phyloP scores from a whole-genome alignment of 176 grass and related monocot species.

The Triticum monococcum region DNA sequence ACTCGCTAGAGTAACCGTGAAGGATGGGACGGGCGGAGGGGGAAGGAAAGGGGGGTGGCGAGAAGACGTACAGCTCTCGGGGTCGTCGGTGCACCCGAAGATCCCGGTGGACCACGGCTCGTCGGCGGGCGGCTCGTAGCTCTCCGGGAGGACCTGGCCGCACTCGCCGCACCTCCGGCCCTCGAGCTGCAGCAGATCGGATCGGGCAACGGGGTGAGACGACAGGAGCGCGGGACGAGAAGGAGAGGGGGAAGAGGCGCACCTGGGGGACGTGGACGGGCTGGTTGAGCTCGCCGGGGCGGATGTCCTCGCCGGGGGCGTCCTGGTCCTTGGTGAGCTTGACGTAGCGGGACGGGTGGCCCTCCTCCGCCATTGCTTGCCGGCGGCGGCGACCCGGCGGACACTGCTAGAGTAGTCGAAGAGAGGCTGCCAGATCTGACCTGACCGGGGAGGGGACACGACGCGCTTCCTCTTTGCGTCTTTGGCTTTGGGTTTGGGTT shows the following conservation, averaged over 20 bases:
- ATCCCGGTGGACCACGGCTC: slow-evolving; percentile 87
- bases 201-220: neutral
- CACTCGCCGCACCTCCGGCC: slow-evolving; percentile 69
- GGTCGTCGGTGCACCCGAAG: slow-evolving; percentile 75
- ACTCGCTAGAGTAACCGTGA: neutral
- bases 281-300: too few relatives aligned
- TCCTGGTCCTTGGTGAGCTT: too few relatives aligned
- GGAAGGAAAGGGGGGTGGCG: neutral
- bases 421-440: neutral
- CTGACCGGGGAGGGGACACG: neutral
- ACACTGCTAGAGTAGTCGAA: neutral
- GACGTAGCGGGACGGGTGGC: too few relatives aligned
- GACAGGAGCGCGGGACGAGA: neutral
- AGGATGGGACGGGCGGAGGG: neutral
- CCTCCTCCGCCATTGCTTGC: slow-evolving; percentile 25
- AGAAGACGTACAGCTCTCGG: slow-evolving; percentile 62
- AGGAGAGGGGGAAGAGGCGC: too few relatives aligned
- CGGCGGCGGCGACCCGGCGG: neutral
- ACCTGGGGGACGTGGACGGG: too few relatives aligned
- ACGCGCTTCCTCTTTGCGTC: neutral
- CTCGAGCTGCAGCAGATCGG: slow-evolving; percentile 47
- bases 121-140: slow-evolving; percentile 68
- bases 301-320: too few relatives aligned
- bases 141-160: slow-evolving; percentile 75
- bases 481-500: neutral